Evolutionary conservation across 208 protist genomes (phyloP), one percentile per base, ranked within the genome.

Genomic region (Acanthamoeba rhysodes): DNA sequence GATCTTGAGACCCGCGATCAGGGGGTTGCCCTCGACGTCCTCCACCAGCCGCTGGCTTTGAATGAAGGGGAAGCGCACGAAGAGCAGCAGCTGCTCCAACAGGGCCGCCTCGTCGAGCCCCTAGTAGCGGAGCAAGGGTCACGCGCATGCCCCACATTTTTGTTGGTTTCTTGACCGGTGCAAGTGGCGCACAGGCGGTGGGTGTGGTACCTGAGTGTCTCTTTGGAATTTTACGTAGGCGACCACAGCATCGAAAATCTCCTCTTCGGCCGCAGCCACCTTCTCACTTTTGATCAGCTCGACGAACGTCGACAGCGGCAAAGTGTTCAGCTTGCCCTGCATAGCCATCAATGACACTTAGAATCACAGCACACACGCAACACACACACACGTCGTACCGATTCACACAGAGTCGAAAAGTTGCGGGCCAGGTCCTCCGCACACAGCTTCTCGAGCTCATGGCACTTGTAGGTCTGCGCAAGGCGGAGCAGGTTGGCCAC

Each of bases 221-320:
- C 57, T 50, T 24, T 87, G 78, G 78, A 48, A 41, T 45, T 37
- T 20, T 14, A n/a, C 80, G 34, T 66, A 90, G 50, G 24, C 53
- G 10, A 90, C 16, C 50, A 90, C 80, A 8, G 80, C 80, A 8
- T 9, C 34, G 24, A 90, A 41, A 27, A 90, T 41, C 20, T 90
- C 80, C n/a, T 90, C 80, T 50, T 90, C 80, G 80, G 37, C 27
- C 22, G 80, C 80, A 10, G 50, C 45, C n/a, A 64, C 80, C 50
- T 90, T 90, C 7, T 90, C 80, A 53, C 80, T 90, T 29, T 90
- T 90, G 80, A 90, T 62, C 45, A 90, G 50, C 53, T 90, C 80
- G 22, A 64, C 45, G 53, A 90, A 90, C 22, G 80, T 90, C 12
- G 80, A 90, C 50, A 90, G 80, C n/a, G 80, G 80, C 29, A 90